phyloP scores from a whole-genome alignment of 371 early-diverging fungal genomes.

The Haplosporangium sp. region DNA sequence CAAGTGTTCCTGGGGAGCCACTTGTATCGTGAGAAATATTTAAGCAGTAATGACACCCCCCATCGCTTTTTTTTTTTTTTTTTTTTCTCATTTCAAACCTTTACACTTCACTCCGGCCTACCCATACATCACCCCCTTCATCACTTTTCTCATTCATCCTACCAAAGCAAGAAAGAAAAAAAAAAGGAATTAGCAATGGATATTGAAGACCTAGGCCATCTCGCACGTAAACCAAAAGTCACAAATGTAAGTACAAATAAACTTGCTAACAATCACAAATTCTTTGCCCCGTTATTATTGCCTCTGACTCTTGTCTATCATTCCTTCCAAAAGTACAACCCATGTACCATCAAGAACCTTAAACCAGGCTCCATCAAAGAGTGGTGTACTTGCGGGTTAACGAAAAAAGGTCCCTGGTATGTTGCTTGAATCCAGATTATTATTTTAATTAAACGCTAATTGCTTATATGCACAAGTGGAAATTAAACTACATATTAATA shows the following conservation, averaged over 20 bases:
- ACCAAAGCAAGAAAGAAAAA: background rate
- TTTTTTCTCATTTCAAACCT: background rate
- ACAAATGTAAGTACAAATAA: conserved; percentile 33
- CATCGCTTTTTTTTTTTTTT: background rate
- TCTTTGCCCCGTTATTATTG: background rate
- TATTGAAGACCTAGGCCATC: conserved; percentile 53
- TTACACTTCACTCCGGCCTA: background rate
- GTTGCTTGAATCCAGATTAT: background rate
- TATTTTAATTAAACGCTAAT: background rate
- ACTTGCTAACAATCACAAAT: background rate
- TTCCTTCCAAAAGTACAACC: conserved; percentile 44
- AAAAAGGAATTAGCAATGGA: conserved; percentile 21
- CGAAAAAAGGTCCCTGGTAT: conserved; percentile 58
- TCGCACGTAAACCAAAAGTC: conserved; percentile 45
- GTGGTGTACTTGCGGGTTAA: conserved; percentile 58
- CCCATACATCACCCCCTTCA: background rate
- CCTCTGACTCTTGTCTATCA: background rate
- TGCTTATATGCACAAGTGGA: background rate
- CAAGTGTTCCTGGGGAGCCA: conserved; percentile 6
- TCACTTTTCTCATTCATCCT: background rate
- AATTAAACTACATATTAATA: background rate
- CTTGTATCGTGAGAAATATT: conserved; percentile 11
- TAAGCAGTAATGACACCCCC: background rate
- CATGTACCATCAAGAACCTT: conserved; percentile 52
- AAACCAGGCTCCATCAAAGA: conserved; percentile 58